A percentile compares a stretch with the other conserved stretches of the same genome.
Conservation (phyloP, 345 rosid genomes). For the Psidium friedrichsthalianum region DNA sequence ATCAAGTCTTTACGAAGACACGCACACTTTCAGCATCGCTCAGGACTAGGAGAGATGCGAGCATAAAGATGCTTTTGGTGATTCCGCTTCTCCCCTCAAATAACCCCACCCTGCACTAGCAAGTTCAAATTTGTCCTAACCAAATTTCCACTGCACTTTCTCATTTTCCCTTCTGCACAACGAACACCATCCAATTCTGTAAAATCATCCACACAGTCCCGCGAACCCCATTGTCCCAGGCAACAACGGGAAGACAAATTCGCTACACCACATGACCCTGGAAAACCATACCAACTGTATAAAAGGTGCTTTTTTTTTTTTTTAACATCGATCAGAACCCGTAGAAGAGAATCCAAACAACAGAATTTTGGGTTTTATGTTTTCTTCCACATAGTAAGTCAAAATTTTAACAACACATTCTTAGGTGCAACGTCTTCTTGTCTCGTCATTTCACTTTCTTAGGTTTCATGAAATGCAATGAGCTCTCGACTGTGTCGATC, state of each 20-base stretch:
- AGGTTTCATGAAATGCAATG: too few relatives aligned
- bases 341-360: not conserved
- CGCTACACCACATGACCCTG: not conserved
- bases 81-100: not conserved
- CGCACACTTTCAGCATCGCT: not conserved
- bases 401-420: not conserved
- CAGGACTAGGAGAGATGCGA: too few relatives aligned
- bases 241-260: not conserved
- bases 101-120: not conserved
- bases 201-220: not conserved
- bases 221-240: not conserved
- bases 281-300: not conserved
- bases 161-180: not conserved
- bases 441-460: not conserved
- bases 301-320: not conserved
- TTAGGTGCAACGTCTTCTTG: not conserved
- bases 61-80: not conserved
- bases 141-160: not conserved
- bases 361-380: not conserved
- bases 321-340: not conserved
- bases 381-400: not conserved
- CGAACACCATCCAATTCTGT: not conserved
- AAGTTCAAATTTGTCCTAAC: not conserved
- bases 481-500: too few relatives aligned
- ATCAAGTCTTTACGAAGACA: not conserved